Evolutionary conservation across 2,329 filamentous ascomycete species (phyloP).

Genomic region (Pseudofabraea citricarpa): DNA sequence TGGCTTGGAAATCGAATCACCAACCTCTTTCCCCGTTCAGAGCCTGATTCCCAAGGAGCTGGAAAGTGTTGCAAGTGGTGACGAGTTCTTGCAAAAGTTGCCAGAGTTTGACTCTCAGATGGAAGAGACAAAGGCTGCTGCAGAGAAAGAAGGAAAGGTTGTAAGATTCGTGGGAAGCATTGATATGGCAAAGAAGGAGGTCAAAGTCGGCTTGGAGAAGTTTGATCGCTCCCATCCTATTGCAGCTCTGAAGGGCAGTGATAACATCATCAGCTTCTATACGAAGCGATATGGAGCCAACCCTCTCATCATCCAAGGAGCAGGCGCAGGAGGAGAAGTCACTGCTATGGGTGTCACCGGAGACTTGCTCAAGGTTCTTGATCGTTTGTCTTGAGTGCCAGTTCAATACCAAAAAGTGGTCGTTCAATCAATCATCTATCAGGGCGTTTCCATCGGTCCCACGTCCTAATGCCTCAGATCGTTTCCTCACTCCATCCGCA

Average conservation of each 20-base stretch:
- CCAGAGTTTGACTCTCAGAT: slow-evolving; percentile 84
- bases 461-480: slow-evolving; percentile 12
- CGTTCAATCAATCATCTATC: slow-evolving; percentile 13
- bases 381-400: slow-evolving; percentile 40
- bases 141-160: slow-evolving; percentile 83
- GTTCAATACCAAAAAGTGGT: no score
- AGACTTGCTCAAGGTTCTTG: slow-evolving; percentile 84
- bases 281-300: slow-evolving; percentile 90
- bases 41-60: slow-evolving; percentile 87
- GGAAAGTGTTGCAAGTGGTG: slow-evolving; percentile 68
- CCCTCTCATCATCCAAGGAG: slow-evolving; percentile 90
- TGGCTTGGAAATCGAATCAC: slow-evolving; percentile 75
- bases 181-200: slow-evolving; percentile 71
- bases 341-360: slow-evolving; percentile 97
- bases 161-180: slow-evolving; percentile 92
- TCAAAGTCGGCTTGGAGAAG: slow-evolving; percentile 90
- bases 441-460: slow-evolving; percentile 12
- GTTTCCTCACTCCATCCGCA: slow-evolving; percentile 15
- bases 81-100: slow-evolving; percentile 80
- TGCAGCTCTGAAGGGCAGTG: slow-evolving; percentile 90
- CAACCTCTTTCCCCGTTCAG: slow-evolving; percentile 88
- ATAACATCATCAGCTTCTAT: slow-evolving; percentile 99
- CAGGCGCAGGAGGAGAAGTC: slow-evolving; percentile 88
- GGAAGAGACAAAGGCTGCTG: slow-evolving; percentile 81
- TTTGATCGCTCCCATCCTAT: slow-evolving; percentile 87